Evolutionary conservation across 306 rosid species (phyloP), one percentile per base, ranked within the genome.

Genomic region (Gastrolobium bilobum): DNA sequence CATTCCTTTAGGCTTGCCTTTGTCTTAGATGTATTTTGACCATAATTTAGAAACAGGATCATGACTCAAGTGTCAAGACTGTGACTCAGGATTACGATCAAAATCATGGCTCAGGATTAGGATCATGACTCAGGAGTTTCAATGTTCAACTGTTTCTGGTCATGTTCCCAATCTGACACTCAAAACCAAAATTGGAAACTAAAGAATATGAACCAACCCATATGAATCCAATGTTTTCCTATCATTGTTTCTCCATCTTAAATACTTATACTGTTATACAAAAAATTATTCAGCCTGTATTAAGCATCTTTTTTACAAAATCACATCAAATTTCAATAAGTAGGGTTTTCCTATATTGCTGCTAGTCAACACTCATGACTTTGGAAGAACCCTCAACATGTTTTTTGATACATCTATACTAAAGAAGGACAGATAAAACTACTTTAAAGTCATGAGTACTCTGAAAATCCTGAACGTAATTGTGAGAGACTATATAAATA

Each of bases 241-340:
- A 77, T 34, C 42, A 10, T 64, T 46, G 40, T 56, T 68, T 77
- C 69, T 64, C 26, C 57, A 35, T 57, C 71, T 57, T 70, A 71
- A 10, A 62, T 65, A 48, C 6, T 44, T 56, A 26, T 15, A 37
- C 39, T 20, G 26, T 20, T 20, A 20, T 20, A 50, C 10, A 29
- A 58, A 59, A 68, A 39, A 9, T 35, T 35, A 57, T 35, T 75
- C 66, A 46, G 62, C 44, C 59, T 10, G 13, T 71, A 13, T 72
- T 13, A 69, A 64, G 62, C 60, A 84, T 56, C 71, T 30, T 64
- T 63, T 53, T 31, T 14, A 72, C 43, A 34, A 68, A 72, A 43
- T 57, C 30, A 20, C 44, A 5, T 42, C 39, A 64, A 64, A 67
- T 44, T 43, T 78, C 51, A 71, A 29, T 57, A 57, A 15, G 13